Conservation (phyloP, 169 alveolate genomes). For the Plasmodium ovale region DNA sequence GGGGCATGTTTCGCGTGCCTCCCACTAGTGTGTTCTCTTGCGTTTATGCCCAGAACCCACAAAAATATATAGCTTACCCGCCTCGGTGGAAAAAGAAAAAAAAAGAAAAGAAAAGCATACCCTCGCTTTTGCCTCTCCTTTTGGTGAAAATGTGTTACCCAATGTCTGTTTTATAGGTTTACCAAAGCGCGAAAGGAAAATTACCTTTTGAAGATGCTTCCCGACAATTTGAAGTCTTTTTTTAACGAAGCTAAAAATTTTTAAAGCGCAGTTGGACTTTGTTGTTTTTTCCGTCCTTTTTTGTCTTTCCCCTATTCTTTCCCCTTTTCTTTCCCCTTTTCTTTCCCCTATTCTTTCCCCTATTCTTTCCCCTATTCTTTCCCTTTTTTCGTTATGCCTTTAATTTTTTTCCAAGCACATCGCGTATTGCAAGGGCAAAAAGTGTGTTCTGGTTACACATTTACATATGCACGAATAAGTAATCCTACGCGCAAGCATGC, state of each 20-base stretch:
- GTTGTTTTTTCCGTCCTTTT: no score
- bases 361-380: not conserved
- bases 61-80: no score
- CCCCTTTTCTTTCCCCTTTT: no score
- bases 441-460: not conserved
- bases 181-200: slow-evolving; percentile 69
- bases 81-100: not conserved
- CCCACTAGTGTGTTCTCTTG: no score
- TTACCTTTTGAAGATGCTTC: slow-evolving; percentile 45
- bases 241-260: slow-evolving; percentile 20
- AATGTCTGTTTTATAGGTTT: slow-evolving; percentile 32
- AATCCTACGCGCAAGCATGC: no score
- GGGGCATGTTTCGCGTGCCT: no score
- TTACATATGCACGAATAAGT: not conserved
- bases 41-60: no score
- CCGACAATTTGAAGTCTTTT: slow-evolving; percentile 23
- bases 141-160: no score
- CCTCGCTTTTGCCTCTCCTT: no score
- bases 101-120: not conserved
- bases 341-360: not conserved
- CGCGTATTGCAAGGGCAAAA: no score
- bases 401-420: no score
- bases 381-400: not conserved
- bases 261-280: no score
- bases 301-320: not conserved